Evolutionary conservation across 352 stramenopile genomes (phyloP).

Genomic region (Saprolegnia diclina): DNA sequence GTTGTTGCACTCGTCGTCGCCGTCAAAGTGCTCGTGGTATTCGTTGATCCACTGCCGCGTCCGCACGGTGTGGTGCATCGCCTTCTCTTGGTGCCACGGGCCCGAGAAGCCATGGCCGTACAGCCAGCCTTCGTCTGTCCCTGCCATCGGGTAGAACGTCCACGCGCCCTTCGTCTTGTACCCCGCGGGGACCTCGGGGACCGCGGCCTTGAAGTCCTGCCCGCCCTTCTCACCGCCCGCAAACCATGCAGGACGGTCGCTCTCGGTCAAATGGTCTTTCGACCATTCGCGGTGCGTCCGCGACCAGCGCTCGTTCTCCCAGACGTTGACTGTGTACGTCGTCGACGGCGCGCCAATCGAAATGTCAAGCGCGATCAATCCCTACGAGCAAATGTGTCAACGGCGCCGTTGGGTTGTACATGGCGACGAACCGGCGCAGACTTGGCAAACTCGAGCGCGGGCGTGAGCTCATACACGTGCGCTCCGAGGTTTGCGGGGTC

Average conservation of each 20-base stretch:
- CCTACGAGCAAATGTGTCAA: neutral
- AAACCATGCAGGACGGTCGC: slow-evolving; percentile 6
- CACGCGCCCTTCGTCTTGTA: slow-evolving; percentile 11
- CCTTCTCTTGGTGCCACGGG: slow-evolving; percentile 11
- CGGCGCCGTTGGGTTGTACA: neutral
- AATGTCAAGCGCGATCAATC: neutral
- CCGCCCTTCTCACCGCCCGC: neutral
- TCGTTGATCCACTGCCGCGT: slow-evolving; percentile 4
- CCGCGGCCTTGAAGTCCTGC: slow-evolving; percentile 6
- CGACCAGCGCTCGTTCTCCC: slow-evolving; percentile 18
- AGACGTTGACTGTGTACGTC: slow-evolving; percentile 6
- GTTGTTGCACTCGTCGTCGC: neutral
- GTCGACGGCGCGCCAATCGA: neutral
- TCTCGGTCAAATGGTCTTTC: slow-evolving; percentile 7
- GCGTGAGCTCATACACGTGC: neutral
- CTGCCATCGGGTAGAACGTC: neutral
- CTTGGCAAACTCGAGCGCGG: neutral
- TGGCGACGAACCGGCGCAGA: neutral
- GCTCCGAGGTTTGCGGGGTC: neutral
- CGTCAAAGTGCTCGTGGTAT: neutral
- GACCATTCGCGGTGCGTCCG: slow-evolving; percentile 7
- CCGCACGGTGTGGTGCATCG: neutral
- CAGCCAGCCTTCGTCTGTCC: slow-evolving; percentile 5
- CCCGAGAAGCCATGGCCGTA: slow-evolving; percentile 5
- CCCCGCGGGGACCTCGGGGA: neutral